Evolutionary conservation across 768 basidiomycete species (phyloP).

Genomic region (Fomitopsis pulvina): DNA sequence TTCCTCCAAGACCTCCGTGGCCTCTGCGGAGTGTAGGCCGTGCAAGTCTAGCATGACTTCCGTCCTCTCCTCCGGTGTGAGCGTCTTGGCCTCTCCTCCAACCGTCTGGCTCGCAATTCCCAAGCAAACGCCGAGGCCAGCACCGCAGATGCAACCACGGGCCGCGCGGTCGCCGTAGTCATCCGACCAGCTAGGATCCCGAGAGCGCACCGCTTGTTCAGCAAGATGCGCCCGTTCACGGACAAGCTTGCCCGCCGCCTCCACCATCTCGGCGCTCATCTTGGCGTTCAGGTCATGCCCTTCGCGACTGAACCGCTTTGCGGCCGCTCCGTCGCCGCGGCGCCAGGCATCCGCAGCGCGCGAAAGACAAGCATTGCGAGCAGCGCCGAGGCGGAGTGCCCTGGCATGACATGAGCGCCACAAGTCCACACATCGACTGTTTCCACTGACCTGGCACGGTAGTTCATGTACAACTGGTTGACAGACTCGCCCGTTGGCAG

Average conservation of each 20-base stretch:
- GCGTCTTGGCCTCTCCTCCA: conserved; percentile 44
- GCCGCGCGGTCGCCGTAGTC: conserved; percentile 73
- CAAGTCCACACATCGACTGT: neutral
- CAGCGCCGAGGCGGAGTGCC: conserved; percentile 88
- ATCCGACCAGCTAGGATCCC: conserved; percentile 75
- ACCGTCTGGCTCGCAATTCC: conserved; percentile 68
- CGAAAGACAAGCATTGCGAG: conserved; percentile 89
- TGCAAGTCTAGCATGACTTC: conserved; percentile 88
- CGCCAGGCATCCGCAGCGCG: conserved; percentile 96
- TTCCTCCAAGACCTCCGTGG: conserved; percentile 83
- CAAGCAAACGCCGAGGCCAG: conserved; percentile 78
- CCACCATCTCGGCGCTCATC: conserved; percentile 81
- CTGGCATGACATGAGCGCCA: conserved; percentile 25
- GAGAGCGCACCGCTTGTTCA: conserved; percentile 65
- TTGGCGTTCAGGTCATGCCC: conserved; percentile 90
- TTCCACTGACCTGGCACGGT: conserved; percentile 44
- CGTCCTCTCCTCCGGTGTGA: conserved; percentile 81
- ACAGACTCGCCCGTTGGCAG: conserved; percentile 79
- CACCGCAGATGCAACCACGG: conserved; percentile 72
- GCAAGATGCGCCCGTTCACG: conserved; percentile 71
- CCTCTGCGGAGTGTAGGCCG: conserved; percentile 91
- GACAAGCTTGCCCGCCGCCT: conserved; percentile 81
- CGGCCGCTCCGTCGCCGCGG: conserved; percentile 90
- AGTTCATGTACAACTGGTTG: conserved; percentile 80
- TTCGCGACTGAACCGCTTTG: conserved; percentile 90